These are phyloP conservation scores for Aegilops umbellulata DNA, from an alignment of 176 grass and related monocot species.

Conservation along the genomic window DNA sequence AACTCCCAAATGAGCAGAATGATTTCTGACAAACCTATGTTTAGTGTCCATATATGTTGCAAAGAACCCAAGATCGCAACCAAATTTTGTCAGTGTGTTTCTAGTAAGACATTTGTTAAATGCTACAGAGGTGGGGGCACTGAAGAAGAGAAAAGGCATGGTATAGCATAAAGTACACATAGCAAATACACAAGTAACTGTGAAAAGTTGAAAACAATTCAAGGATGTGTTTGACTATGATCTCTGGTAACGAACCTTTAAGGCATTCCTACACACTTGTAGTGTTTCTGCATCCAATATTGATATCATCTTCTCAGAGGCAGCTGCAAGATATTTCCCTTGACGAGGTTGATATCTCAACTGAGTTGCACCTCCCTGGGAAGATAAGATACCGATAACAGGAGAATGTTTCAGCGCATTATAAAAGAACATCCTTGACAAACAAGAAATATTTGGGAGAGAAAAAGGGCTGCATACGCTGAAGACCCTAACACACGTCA, in stretches of 20 bases:
- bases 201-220: too few species aligned
- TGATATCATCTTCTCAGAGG: conserved; percentile 67
- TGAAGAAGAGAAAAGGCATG: too few species aligned
- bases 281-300: conserved; percentile 88
- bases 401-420: neutral
- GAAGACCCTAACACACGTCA: conserved; percentile 56
- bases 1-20: too few species aligned
- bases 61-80: too few species aligned
- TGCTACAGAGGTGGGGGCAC: too few species aligned
- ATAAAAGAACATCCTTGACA: neutral
- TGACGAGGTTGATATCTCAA: conserved; percentile 91
- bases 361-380: conserved; percentile 79
- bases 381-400: neutral
- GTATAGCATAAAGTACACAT: neutral
- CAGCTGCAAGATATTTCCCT: conserved; percentile 92
- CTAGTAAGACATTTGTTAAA: too few species aligned
- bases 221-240: neutral
- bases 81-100: too few species aligned
- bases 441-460: neutral
- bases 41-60: too few species aligned
- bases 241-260: conserved; percentile 55
- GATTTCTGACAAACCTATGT: too few species aligned
- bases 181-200: too few species aligned
- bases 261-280: conserved; percentile 38
- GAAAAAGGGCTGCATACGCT: conserved; percentile 47